A percentile compares a stretch with the other conserved stretches of the same genome.
Conservation (phyloP, 179 eudicot species). For the Silene noctiflora region DNA sequence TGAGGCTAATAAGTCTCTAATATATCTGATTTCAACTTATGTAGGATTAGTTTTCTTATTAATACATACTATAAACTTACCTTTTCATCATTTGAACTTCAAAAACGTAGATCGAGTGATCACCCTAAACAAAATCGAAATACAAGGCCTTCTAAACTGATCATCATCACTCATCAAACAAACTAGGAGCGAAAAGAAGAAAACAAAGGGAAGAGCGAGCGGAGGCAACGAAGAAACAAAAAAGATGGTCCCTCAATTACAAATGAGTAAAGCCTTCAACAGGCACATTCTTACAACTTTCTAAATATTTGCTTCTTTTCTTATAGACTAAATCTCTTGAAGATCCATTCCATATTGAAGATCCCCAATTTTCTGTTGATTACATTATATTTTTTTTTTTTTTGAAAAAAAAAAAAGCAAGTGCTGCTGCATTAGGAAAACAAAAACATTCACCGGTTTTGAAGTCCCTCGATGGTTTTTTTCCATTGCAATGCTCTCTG, state of each 20-base stretch:
- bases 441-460: conserved; percentile 48
- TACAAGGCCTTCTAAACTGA: no score
- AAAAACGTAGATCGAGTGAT: no score
- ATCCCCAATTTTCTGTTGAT: conserved; percentile 22
- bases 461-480: conserved; percentile 85
- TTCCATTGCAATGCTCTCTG: conserved; percentile 92
- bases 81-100: no score
- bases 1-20: no score
- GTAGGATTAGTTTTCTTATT: no score
- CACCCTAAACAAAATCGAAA: no score
- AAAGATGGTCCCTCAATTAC: background rate
- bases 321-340: conserved; percentile 24
- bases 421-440: background rate
- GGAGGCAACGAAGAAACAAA: background rate
- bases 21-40: no score
- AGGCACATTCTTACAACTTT: conserved; percentile 10
- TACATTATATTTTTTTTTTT: background rate
- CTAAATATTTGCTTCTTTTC: conserved; percentile 5
- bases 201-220: background rate
- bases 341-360: conserved; percentile 15
- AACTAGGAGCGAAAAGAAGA: background rate
- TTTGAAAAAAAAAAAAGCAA: conserved; percentile 6
- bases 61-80: no score
- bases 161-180: no score
- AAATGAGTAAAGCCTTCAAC: background rate